Percentiles rank a stretch among this genome's conserved stretches.
These are phyloP conservation scores for Hypoxylon cercidicola DNA, from an alignment of 495 filamentous ascomycete species.

Conservation along the genomic window DNA sequence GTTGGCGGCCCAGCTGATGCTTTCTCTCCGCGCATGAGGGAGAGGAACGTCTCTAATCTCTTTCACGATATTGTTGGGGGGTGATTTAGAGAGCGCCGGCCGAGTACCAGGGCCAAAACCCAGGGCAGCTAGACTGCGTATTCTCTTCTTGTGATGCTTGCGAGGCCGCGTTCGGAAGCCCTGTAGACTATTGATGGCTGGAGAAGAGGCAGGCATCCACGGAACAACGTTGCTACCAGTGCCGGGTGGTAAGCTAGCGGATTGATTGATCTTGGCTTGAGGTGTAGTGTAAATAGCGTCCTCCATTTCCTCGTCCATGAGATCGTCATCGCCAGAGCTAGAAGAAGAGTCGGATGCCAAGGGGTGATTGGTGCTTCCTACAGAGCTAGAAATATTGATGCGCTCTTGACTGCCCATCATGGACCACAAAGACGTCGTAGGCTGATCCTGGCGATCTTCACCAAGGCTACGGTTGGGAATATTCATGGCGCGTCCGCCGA, in stretches of 20 bases:
- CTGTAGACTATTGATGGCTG: conserved; percentile 74
- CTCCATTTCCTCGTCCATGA: conserved; percentile 84
- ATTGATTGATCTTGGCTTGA: conserved; percentile 63
- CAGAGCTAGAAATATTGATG: conserved; percentile 80
- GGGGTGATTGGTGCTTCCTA: conserved; percentile 86
- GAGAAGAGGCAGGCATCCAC: conserved; percentile 68
- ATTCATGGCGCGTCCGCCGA: conserved; percentile 78
- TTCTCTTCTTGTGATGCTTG: conserved; percentile 58
- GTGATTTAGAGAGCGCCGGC: conserved; percentile 53
- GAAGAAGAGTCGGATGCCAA: conserved; percentile 81
- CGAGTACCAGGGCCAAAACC: conserved; percentile 49
- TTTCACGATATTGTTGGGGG: conserved; percentile 51
- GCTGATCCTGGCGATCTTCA: conserved; percentile 53
- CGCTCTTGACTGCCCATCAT: conserved; percentile 70
- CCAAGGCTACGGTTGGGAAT: conserved; percentile 66
- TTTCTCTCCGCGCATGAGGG: conserved; percentile 75
- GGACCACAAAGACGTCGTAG: conserved; percentile 56
- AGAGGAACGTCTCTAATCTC: conserved; percentile 49
- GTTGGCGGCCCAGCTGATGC: conserved; percentile 84
- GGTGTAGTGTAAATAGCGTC: conserved; percentile 79
- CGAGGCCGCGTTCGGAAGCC: conserved; percentile 84
- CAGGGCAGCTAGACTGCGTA: conserved; percentile 48
- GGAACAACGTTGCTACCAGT: conserved; percentile 58
- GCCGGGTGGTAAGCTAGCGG: conserved; percentile 15
- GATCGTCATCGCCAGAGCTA: conserved; percentile 78